These are phyloP conservation scores for Zygosaccharomyces sapae DNA, from an alignment of 1,139 yeast genomes.

Conservation along the genomic window DNA sequence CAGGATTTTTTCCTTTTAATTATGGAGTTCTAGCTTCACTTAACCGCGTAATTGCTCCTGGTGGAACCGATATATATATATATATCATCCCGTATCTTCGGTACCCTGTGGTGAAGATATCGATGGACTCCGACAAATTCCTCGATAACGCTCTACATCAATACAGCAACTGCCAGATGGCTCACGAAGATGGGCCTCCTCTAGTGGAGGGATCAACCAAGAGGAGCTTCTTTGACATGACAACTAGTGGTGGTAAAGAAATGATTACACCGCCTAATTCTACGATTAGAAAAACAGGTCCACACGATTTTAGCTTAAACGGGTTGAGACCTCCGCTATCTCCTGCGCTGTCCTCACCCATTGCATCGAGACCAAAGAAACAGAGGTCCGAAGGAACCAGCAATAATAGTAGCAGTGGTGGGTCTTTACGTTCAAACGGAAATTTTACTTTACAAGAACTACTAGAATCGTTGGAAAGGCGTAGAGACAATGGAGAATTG, in stretches of 20 bases:
- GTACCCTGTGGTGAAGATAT: not conserved
- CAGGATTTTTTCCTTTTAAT: no score
- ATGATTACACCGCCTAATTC: conserved; percentile 30
- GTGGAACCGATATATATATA: not conserved
- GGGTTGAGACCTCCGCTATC: conserved; percentile 36
- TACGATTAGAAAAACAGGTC: conserved; percentile 17
- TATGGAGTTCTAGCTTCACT: no score
- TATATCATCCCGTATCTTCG: not conserved
- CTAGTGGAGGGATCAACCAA: conserved; percentile 1
- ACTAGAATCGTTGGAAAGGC: conserved; percentile 22
- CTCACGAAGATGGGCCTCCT: conserved; percentile 4
- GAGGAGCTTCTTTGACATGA: conserved; percentile 3
- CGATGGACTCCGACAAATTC: not conserved
- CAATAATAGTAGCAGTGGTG: not conserved
- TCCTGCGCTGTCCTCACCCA: conserved; percentile 49
- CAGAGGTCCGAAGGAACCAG: conserved; percentile 14
- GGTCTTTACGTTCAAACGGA: conserved; percentile 21
- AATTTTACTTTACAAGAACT: conserved; percentile 24
- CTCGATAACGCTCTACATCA: not conserved
- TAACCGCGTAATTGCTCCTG: conserved; percentile 1
- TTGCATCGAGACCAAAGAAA: conserved; percentile 25
- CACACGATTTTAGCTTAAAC: not conserved
- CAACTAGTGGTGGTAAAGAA: conserved; percentile 10
- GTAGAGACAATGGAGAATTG: conserved; percentile 31
- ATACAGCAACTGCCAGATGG: not conserved